A percentile compares a stretch with the other conserved stretches of the same genome.
phyloP scores from a whole-genome alignment of 2,329 filamentous ascomycete species.

The Talaromyces islandicus region DNA sequence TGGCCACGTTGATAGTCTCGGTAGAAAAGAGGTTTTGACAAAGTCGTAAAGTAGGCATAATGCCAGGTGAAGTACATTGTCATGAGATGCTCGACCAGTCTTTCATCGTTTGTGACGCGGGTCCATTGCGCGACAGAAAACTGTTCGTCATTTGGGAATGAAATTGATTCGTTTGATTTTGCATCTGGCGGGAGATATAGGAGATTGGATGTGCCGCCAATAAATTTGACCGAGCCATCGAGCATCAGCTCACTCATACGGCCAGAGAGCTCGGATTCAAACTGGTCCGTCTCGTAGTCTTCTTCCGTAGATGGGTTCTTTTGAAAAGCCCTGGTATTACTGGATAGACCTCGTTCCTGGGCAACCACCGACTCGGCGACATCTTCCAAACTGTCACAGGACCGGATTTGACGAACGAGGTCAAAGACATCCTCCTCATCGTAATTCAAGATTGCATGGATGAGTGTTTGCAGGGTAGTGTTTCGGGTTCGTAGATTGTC shows the following conservation, averaged over 20 bases:
- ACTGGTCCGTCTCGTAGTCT: constrained; percentile 39
- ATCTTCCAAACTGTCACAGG: constrained; percentile 68
- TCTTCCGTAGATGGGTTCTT: constrained; percentile 22
- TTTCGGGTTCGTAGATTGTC: constrained; percentile 81
- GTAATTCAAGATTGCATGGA: constrained; percentile 88
- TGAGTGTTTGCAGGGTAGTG: constrained; percentile 83
- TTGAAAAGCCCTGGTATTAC: constrained; percentile 33
- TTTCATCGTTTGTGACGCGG: constrained; percentile 69
- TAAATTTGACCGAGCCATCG: constrained; percentile 82
- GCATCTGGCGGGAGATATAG: constrained; percentile 61
- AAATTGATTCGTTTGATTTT: constrained; percentile 32
- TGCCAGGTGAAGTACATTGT: constrained; percentile 99
- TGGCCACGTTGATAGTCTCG: constrained; percentile 71
- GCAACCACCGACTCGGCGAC: constrained; percentile 56
- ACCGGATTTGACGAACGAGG: constrained; percentile 80
- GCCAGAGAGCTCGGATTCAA: constrained; percentile 77
- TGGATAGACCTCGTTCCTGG: constrained; percentile 41
- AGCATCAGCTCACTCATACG: constrained; percentile 90
- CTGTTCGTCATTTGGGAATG: constrained; percentile 41
- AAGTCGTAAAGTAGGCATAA: constrained; percentile 89
- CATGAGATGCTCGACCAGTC: constrained; percentile 77
- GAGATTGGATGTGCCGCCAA: constrained; percentile 89
- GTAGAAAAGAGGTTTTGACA: constrained; percentile 82
- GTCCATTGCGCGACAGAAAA: constrained; percentile 84
- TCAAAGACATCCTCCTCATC: constrained; percentile 77